Evolutionary conservation across 169 alveolate genomes (phyloP).

Genomic region (Perkinsus chesapeaki): DNA sequence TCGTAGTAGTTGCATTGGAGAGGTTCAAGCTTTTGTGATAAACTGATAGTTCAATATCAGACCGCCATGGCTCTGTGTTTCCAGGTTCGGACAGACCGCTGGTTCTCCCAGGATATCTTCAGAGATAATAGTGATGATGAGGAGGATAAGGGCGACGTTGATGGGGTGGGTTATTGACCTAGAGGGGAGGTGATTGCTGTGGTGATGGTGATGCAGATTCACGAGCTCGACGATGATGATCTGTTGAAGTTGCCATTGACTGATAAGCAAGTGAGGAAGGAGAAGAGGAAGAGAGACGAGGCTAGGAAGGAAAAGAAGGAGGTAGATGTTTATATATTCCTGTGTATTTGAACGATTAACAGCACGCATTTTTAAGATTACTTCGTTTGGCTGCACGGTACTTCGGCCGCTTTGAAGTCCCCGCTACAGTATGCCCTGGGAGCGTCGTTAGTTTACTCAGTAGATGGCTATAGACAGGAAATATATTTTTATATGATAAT

Average conservation of each 20-base stretch:
- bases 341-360: no score
- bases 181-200: neutral
- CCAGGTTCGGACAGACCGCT: constrained; percentile 3
- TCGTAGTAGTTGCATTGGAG: no score
- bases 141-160: neutral
- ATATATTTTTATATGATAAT: no score
- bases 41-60: no score
- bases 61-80: neutral
- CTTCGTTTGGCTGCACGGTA: no score
- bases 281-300: neutral
- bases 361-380: no score
- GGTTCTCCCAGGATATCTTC: constrained; percentile 19
- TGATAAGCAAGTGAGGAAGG: neutral
- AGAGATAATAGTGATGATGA: neutral
- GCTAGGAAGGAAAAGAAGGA: neutral
- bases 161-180: neutral
- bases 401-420: no score
- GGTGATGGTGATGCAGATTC: neutral
- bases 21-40: no score
- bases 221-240: neutral
- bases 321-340: neutral
- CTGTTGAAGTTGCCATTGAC: neutral
- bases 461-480: no score
- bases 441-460: no score
- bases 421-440: no score